These are phyloP conservation scores for Ophiorrhiza pumila DNA, from an alignment of 257 asterid species.

Conservation along the genomic window DNA sequence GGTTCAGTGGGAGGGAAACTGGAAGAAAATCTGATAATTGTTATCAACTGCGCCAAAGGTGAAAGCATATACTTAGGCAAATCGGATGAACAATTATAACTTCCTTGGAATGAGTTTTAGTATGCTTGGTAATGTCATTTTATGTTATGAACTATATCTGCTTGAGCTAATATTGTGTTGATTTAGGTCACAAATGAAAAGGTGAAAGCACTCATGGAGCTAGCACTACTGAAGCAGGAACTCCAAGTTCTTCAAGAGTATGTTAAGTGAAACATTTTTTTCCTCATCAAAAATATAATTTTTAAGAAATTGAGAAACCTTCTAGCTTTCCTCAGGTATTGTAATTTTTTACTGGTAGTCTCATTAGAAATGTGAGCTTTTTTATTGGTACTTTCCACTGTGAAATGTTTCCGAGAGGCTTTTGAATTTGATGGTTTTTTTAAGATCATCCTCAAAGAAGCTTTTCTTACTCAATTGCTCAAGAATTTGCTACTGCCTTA, in stretches of 20 bases:
- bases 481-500: neutral
- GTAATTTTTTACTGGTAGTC: neutral
- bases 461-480: neutral
- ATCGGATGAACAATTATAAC: neutral
- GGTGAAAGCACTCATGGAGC: conserved; percentile 89
- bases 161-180: conserved; percentile 18
- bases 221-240: conserved; percentile 87
- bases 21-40: neutral
- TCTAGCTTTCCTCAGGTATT: neutral
- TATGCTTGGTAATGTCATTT: neutral
- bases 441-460: neutral
- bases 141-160: conserved; percentile 1
- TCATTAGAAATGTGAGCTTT: neutral
- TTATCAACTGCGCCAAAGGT: neutral
- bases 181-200: conserved; percentile 90
- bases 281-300: neutral
- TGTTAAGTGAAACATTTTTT: conserved; percentile 20
- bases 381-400: neutral
- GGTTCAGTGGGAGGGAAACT: neutral
- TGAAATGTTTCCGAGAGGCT: neutral
- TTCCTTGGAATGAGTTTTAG: neutral
- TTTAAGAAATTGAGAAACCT: neutral
- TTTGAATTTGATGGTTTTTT: neutral
- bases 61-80: neutral
- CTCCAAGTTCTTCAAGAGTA: conserved; percentile 58